A percentile compares a stretch with the other conserved stretches of the same genome.
Evolutionary conservation across 371 early-diverging fungal genomes (phyloP).

Genomic region (Nosema granulosis): DNA sequence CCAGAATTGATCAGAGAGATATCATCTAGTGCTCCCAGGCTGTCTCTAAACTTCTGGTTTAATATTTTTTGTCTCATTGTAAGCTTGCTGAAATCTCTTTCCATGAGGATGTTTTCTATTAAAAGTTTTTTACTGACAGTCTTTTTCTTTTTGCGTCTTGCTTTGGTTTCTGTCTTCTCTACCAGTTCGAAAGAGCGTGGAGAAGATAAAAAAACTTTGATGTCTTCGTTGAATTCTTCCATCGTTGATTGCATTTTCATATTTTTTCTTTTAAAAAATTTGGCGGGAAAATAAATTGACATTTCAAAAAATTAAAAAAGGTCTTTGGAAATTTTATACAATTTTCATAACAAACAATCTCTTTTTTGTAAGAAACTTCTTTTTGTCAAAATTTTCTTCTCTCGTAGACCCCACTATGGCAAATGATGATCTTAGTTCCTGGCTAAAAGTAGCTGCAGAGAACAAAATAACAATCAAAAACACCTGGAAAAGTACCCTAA

Average conservation of each 20-base stretch:
- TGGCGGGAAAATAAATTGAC: conserved; percentile 15
- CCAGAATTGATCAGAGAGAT: not conserved
- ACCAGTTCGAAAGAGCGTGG: conserved; percentile 6
- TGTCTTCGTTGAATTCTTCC: not conserved
- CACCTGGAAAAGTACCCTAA: conserved; percentile 91
- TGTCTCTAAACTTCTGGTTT: not conserved
- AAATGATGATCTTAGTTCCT: conserved; percentile 41
- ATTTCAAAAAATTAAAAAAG: no score
- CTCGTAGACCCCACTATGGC: conserved; percentile 30
- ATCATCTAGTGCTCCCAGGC: not conserved
- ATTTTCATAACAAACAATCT: no score
- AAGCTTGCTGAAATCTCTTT: not conserved
- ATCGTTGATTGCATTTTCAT: not conserved
- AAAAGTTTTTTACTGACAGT: not conserved
- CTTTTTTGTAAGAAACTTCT: no score
- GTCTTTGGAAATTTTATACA: no score
- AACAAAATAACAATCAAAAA: conserved; percentile 88
- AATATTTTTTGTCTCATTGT: conserved; percentile 12
- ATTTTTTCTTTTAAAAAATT: not conserved
- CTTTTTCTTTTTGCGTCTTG: not conserved
- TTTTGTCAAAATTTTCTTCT: no score
- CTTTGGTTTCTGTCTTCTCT: not conserved
- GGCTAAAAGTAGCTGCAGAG: conserved; percentile 64
- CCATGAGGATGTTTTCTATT: not conserved
- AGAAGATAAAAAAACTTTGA: not conserved